Conservation (phyloP, 164 flowering plant genomes). For the Piper betle region DNA sequence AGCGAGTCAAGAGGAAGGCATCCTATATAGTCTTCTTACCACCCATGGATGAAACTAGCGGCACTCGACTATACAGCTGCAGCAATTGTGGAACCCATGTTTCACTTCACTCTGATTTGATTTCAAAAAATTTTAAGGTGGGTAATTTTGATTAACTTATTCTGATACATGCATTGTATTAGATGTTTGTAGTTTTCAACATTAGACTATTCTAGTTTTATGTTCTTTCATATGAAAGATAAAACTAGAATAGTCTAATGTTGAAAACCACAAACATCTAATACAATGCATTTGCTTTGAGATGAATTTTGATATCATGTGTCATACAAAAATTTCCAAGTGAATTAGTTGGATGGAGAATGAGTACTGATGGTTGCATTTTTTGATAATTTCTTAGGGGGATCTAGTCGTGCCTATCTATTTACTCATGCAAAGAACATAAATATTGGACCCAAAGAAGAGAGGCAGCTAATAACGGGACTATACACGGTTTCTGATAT, state of each 20-base stretch:
- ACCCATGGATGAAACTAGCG: conserved; percentile 49
- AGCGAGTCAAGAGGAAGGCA: too few relatives aligned
- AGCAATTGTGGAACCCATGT: conserved; percentile 63
- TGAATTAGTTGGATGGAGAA: too few relatives aligned
- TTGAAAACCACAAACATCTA: too few relatives aligned
- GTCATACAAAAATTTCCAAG: neutral
- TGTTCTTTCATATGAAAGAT: too few relatives aligned
- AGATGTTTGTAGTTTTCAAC: too few relatives aligned
- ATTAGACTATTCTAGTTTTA: too few relatives aligned
- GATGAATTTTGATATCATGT: too few relatives aligned
- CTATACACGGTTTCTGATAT: too few relatives aligned
- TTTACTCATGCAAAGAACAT: conserved; percentile 51
- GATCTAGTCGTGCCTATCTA: conserved; percentile 38
- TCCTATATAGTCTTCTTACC: too few relatives aligned
- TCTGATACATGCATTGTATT: too few relatives aligned
- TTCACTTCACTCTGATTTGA: conserved; percentile 56
- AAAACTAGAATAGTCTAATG: too few relatives aligned
- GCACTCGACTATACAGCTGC: conserved; percentile 62
- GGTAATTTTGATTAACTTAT: neutral
- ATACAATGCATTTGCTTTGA: too few relatives aligned
- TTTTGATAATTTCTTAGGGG: conserved; percentile 18
- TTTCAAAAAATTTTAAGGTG: conserved; percentile 75
- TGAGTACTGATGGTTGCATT: neutral
- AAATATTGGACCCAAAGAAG: conserved; percentile 35
- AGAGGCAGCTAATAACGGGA: conserved; percentile 44